Percentiles rank a stretch among this genome's conserved stretches.
Evolutionary conservation across 2,329 filamentous ascomycete species (phyloP).

Genomic region (Neofusicoccum ribis): DNA sequence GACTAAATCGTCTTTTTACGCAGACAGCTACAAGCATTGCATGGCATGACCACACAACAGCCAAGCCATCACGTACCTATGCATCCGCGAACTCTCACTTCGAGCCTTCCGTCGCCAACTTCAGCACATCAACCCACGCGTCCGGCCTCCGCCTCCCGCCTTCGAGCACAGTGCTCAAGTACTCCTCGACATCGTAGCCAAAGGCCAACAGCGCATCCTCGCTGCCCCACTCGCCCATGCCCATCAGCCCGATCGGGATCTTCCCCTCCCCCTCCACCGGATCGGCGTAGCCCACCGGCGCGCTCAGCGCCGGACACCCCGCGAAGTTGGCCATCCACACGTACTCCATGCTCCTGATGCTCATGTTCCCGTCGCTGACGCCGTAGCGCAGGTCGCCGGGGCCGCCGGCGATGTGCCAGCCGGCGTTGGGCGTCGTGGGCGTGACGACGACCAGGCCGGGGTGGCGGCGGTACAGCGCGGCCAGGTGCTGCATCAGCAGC

Average conservation of each 20-base stretch:
- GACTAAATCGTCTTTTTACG: too few species aligned
- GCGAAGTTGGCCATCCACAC: constrained; percentile 82
- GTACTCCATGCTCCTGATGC: constrained; percentile 80
- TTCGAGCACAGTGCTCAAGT: constrained; percentile 41
- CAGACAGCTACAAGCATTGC: too few species aligned
- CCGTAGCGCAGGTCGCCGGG: constrained; percentile 63
- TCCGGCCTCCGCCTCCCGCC: constrained; percentile 38
- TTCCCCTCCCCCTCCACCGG: constrained; percentile 58
- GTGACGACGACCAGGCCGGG: constrained; percentile 77
- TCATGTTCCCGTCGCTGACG: constrained; percentile 70
- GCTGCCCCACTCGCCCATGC: constrained; percentile 56
- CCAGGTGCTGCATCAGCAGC: constrained; percentile 76
- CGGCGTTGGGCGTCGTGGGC: constrained; percentile 73
- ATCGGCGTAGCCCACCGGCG: constrained; percentile 72
- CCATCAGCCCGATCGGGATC: constrained; percentile 56
- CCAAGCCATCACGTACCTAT: background rate
- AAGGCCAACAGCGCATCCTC: constrained; percentile 56
- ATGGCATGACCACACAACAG: background rate
- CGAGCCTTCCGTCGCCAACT: constrained; percentile 20
- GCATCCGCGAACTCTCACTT: background rate
- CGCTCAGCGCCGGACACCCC: constrained; percentile 73
- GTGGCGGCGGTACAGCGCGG: constrained; percentile 67
- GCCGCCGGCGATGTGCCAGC: constrained; percentile 68
- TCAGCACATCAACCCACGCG: constrained; percentile 43
- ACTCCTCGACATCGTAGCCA: constrained; percentile 53